Conservation (phyloP, 202 grass and related monocot genomes). For the Musa balbisiana region DNA sequence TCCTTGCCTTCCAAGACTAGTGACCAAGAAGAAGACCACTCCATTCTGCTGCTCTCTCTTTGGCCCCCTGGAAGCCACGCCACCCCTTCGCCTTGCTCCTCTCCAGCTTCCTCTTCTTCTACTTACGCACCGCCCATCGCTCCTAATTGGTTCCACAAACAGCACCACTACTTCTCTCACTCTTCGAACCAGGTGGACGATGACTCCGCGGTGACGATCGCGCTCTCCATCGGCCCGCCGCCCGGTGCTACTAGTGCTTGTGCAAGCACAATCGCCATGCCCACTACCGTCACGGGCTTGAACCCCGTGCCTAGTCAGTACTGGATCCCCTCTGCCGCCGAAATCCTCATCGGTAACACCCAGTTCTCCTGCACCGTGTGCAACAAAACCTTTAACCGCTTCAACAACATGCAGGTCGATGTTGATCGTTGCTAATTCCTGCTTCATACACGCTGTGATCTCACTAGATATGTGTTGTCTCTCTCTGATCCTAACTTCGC, state of each 20-base stretch:
- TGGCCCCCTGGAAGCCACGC: conserved; percentile 68
- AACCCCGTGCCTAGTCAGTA: conserved; percentile 60
- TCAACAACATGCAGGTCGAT: conserved; percentile 93
- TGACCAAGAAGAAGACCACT: conserved; percentile 43
- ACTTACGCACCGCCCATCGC: conserved; percentile 5
- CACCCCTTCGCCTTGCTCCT: conserved; percentile 26
- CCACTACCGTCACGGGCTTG: not conserved
- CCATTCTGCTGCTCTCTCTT: conserved; percentile 83
- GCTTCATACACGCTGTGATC: not conserved
- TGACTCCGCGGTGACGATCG: conserved; percentile 43
- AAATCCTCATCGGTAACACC: conserved; percentile 92
- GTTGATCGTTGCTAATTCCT: not conserved
- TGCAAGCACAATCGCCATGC: not conserved
- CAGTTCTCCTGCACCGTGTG: conserved; percentile 98
- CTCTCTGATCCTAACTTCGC: not conserved
- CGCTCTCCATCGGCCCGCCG: conserved; percentile 76
- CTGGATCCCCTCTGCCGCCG: conserved; percentile 88
- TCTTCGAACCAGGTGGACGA: conserved; percentile 22
- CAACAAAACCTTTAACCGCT: conserved; percentile 96
- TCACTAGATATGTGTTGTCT: not conserved
- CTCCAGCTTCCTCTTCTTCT: conserved; percentile 17
- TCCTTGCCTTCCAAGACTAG: conserved; percentile 17
- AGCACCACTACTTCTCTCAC: not conserved
- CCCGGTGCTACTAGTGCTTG: not conserved
- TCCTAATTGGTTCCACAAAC: conserved; percentile 29